A percentile compares a stretch with the other conserved stretches of the same genome.
These are phyloP conservation scores for Daphne laureola DNA, from an alignment of 441 rosid species.

Conservation along the genomic window DNA sequence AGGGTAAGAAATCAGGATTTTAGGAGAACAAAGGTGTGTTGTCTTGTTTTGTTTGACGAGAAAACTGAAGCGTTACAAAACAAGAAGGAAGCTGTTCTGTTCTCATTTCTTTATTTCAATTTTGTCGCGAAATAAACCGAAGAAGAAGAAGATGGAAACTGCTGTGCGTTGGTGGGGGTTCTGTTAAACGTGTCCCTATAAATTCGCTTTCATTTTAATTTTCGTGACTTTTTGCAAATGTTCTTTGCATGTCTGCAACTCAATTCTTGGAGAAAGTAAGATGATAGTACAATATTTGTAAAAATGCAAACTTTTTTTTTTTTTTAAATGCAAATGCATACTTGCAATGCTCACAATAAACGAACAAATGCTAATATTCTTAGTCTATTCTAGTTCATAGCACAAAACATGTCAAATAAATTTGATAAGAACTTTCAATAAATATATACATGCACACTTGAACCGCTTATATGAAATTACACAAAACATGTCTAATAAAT, in stretches of 20 bases:
- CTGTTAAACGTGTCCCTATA: slow-evolving; percentile 20
- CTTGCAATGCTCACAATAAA: too few relatives aligned
- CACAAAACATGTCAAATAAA: too few relatives aligned
- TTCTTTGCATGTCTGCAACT: not conserved
- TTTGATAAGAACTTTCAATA: too few relatives aligned
- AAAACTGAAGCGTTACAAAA: not conserved
- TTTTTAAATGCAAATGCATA: too few relatives aligned
- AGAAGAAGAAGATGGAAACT: not conserved
- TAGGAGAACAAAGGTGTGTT: not conserved
- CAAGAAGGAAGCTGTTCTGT: not conserved
- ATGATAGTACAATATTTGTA: too few relatives aligned
- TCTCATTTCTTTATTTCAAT: not conserved
- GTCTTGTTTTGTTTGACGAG: not conserved
- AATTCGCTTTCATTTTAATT: slow-evolving; percentile 6
- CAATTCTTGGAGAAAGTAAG: too few relatives aligned
- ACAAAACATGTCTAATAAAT: too few relatives aligned
- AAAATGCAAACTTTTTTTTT: too few relatives aligned
- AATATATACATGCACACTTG: too few relatives aligned
- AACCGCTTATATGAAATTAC: too few relatives aligned
- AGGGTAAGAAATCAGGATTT: not conserved
- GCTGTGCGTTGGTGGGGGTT: slow-evolving; percentile 13
- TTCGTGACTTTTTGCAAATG: slow-evolving; percentile 31
- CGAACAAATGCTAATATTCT: too few relatives aligned
- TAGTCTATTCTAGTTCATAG: too few relatives aligned
- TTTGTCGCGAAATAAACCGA: not conserved